A percentile compares a stretch with the other conserved stretches of the same genome.
Evolutionary conservation across 306 rosid genomes (phyloP).

Genomic region (Chamaecrista fasciculata): DNA sequence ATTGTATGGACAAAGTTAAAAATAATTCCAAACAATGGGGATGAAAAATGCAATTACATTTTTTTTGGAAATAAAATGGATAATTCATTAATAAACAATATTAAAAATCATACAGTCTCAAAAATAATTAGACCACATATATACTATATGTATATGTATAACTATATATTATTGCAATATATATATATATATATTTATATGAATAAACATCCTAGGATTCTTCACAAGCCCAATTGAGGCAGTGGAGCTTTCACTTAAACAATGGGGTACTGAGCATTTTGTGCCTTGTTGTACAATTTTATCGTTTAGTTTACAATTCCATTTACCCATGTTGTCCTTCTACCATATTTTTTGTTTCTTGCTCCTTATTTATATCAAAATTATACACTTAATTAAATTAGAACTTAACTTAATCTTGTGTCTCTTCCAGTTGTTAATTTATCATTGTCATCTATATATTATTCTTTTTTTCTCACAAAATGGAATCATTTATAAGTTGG

Average conservation of each 20-base stretch:
- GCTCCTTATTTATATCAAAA: neutral
- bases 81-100: no score
- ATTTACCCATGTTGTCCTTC: neutral
- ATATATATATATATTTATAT: no score
- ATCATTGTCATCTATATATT: neutral
- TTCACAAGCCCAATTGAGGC: conserved; percentile 26
- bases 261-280: conserved; percentile 35
- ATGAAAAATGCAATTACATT: no score
- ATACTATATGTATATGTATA: no score
- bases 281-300: conserved; percentile 6
- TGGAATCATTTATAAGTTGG: neutral
- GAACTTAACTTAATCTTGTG: neutral
- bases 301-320: conserved; percentile 14
- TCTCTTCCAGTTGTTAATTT: neutral
- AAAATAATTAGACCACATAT: no score
- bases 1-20: no score
- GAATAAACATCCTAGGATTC: conserved; percentile 45
- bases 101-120: no score
- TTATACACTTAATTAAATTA: neutral
- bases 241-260: conserved; percentile 32
- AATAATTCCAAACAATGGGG: no score
- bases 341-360: conserved; percentile 24
- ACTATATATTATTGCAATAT: no score
- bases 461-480: neutral
- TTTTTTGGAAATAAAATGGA: no score